Percentiles rank a stretch among this genome's conserved stretches.
Conservation (phyloP, 2,329 filamentous ascomycete species). For the Penicillium sp. region DNA sequence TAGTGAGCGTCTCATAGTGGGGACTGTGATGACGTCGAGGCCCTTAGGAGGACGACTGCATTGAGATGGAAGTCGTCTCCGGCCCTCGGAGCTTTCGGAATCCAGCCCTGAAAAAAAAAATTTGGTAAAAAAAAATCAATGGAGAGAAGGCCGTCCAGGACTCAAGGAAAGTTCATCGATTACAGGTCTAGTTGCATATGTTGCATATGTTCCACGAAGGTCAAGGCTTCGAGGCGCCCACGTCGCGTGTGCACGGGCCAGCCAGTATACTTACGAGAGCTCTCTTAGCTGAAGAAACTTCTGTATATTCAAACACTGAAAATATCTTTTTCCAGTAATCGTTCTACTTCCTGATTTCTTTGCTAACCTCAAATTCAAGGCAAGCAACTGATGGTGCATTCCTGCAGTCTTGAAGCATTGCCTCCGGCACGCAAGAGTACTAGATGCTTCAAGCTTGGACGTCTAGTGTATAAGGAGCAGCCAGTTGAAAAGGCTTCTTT, state of each 20-base stretch:
- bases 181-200: neutral
- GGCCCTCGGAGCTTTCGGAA: neutral
- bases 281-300: neutral
- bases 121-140: neutral
- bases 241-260: neutral
- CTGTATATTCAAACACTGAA: neutral
- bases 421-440: neutral
- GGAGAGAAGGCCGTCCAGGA: neutral
- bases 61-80: conserved; percentile 7
- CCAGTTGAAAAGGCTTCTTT: neutral
- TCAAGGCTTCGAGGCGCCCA: neutral
- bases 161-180: neutral
- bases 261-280: neutral
- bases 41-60: neutral
- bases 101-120: neutral
- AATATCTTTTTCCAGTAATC: neutral
- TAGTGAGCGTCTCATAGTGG: neutral
- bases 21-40: conserved; percentile 3
- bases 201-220: neutral
- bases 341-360: neutral
- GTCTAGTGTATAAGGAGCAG: neutral
- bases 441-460: neutral
- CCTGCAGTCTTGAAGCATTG: neutral
- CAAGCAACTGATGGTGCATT: neutral
- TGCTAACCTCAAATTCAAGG: neutral